Conservation (phyloP, 2,329 filamentous ascomycete genomes). For the Alternaria sp. region DNA sequence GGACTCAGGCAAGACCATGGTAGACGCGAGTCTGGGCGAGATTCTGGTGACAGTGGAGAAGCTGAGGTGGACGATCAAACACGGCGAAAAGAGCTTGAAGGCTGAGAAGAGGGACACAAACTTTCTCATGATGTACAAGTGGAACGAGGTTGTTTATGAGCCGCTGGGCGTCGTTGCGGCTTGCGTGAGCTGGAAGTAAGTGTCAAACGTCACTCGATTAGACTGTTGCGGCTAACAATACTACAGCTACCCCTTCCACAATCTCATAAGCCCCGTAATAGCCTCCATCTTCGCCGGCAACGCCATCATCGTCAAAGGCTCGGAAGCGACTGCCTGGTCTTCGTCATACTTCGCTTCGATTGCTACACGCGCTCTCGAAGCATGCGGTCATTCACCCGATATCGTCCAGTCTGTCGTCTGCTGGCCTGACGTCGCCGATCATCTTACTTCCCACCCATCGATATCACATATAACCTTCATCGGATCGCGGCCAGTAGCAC, state of each 20-base stretch:
- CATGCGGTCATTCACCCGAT: constrained; percentile 81
- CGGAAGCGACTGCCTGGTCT: constrained; percentile 95
- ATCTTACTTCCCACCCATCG: constrained; percentile 82
- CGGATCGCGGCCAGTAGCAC: constrained; percentile 84
- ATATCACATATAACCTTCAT: constrained; percentile 96
- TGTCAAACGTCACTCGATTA: not conserved
- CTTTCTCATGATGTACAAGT: constrained; percentile 93
- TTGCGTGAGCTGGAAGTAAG: constrained; percentile 94
- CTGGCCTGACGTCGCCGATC: constrained; percentile 81
- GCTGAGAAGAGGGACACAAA: constrained; percentile 82
- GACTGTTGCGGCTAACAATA: constrained; percentile 10
- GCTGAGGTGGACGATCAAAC: constrained; percentile 88
- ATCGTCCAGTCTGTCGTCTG: constrained; percentile 86
- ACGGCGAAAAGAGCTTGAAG: constrained; percentile 81
- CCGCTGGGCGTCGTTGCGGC: constrained; percentile 91
- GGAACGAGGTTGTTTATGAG: constrained; percentile 88
- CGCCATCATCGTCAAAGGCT: constrained; percentile 89
- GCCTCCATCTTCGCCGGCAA: constrained; percentile 91
- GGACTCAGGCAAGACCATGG: constrained; percentile 94
- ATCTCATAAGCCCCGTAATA: constrained; percentile 89
- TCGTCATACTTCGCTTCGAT: constrained; percentile 81
- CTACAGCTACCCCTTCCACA: constrained; percentile 73
- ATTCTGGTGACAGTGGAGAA: constrained; percentile 94
- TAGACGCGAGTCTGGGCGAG: constrained; percentile 93
- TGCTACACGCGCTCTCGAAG: constrained; percentile 76